Percentiles rank a stretch among this genome's conserved stretches.
Conservation (phyloP, 129 eudicot genomes). For the Apium graveolens region DNA sequence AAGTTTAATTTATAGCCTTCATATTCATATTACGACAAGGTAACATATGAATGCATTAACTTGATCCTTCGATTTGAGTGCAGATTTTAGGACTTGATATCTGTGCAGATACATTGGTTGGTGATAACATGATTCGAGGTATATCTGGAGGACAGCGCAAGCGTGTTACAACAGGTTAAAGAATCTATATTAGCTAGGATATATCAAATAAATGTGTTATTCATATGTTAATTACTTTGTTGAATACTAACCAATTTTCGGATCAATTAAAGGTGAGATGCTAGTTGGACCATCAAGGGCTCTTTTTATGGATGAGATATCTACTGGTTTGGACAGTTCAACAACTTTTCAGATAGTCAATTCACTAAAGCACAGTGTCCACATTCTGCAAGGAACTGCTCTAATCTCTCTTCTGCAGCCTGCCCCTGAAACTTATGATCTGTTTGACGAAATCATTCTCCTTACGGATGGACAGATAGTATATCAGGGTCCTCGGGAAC, state of each 20-base stretch:
- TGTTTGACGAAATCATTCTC: slow-evolving; percentile 63
- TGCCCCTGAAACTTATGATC: slow-evolving; percentile 70
- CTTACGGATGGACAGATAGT: slow-evolving; percentile 57
- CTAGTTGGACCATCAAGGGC: slow-evolving; percentile 55
- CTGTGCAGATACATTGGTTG: slow-evolving; percentile 71
- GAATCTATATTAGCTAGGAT: neutral
- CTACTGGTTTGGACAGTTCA: slow-evolving; percentile 68
- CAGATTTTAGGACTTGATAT: slow-evolving; percentile 58
- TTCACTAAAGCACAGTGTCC: slow-evolving; percentile 38
- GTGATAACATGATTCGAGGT: slow-evolving; percentile 61
- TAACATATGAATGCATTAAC: neutral
- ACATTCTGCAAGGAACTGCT: slow-evolving; percentile 58
- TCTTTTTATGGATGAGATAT: slow-evolving; percentile 63
- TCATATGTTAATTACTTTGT: neutral
- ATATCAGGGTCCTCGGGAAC: slow-evolving; percentile 64
- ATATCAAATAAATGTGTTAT: neutral
- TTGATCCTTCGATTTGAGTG: neutral
- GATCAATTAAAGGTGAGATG: slow-evolving; percentile 46
- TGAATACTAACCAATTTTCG: neutral
- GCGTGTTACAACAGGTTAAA: slow-evolving; percentile 52
- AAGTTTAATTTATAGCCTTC: neutral
- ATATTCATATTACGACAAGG: neutral
- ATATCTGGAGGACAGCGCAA: slow-evolving; percentile 63
- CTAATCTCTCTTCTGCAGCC: slow-evolving; percentile 71
- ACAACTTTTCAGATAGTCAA: slow-evolving; percentile 62